Base-by-base conservation (phyloP, 768 basidiomycete genomes). In the Termitomyces eurrhizus region DNA sequence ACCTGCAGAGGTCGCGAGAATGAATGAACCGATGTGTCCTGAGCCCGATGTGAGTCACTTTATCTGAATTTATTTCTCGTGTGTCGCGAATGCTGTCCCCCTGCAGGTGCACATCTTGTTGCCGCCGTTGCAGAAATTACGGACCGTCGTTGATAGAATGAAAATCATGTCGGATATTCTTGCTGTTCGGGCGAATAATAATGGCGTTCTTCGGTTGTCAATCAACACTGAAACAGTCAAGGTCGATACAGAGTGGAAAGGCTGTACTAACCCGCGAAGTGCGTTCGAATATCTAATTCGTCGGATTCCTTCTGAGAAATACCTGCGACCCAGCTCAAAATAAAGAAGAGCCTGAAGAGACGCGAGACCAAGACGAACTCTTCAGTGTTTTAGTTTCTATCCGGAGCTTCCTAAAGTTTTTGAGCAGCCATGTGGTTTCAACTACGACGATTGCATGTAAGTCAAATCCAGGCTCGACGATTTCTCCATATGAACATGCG, bases 371-470 rank as follows among this genome's bases (percentile, higher is more conserved):
- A 2, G 76, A 83, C 24, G 73, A 84, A 58, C 69, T 90, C 53
- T 86, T 84, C 68, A 79, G 81, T 1, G 89, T 91, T 2, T 78
- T 87, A 14, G 77, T 95, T 7, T 89, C 89, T 11, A 81, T 87
- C 16, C 83, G 82, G 51, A 88, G 89, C 66, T 89, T 95, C 68
- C 77, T 88, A 68, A 92, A 90, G 69, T 94, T 95, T 70, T 76
- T 95, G 62, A 88, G 82, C 65, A 86, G 87, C 58, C 88, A 94
- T 69, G 82, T 87, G 29, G 86, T 95, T 35, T 91, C 90, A 3
- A 88, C 86, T 0, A 88, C 90, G 2, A 93, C 92, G 0, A 93
- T 95, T 61, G 92, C 90, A 36, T 90, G 93, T 92, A 65, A 49
- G 90, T 77, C 29, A 16, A 51, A 6, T 52, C 37, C 11, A 24